Evolutionary conservation across 441 rosid genomes (phyloP).

Genomic region (Codiaeum variegatum): DNA sequence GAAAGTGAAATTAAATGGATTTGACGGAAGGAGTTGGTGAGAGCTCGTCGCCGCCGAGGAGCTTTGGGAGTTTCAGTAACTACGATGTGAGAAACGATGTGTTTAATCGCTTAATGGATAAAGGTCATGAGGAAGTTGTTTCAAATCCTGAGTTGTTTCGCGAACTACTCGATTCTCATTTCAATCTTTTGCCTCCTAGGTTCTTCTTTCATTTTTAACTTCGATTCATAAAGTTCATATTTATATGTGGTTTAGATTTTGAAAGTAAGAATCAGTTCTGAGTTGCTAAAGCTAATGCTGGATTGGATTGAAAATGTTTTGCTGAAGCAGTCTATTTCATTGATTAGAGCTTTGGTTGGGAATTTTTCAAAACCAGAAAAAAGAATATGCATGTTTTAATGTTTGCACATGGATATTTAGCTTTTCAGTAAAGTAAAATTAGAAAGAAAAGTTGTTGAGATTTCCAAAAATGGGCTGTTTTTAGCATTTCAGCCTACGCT

Average conservation of each 20-base stretch:
- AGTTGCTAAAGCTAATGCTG: background rate
- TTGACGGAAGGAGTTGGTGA: constrained; percentile 70
- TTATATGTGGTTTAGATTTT: background rate
- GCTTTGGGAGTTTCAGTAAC: constrained; percentile 40
- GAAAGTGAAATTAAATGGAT: constrained; percentile 38
- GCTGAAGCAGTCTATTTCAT: background rate
- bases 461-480: background rate
- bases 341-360: background rate
- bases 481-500: background rate
- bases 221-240: background rate
- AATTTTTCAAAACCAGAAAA: background rate
- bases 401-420: background rate
- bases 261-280: background rate
- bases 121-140: constrained; percentile 42
- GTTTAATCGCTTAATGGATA: constrained; percentile 51
- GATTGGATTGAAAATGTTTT: background rate
- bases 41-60: constrained; percentile 73
- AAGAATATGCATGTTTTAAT: background rate
- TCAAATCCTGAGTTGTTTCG: constrained; percentile 51
- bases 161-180: constrained; percentile 54
- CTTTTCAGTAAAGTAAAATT: background rate
- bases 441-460: background rate
- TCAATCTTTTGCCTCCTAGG: constrained; percentile 68
- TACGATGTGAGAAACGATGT: constrained; percentile 54
- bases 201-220: constrained; percentile 12